Base-by-base conservation (phyloP, 768 basidiomycete species). In the Mrakia gelida region DNA sequence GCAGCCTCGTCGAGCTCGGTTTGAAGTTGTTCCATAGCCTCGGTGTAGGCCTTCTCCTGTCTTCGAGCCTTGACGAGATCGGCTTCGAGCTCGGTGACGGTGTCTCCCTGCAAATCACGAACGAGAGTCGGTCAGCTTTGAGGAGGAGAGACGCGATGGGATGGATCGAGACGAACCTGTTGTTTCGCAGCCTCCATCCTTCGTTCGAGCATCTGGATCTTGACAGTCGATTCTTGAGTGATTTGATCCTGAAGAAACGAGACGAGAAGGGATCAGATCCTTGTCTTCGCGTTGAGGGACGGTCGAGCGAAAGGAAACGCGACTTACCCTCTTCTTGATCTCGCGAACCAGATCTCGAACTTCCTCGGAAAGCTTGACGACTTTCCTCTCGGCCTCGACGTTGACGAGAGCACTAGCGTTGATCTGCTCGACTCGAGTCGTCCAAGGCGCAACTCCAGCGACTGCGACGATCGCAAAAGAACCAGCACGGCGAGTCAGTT, bases 151-250 rank as follows among this genome's bases (percentile, higher is more conserved):
- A 38, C 54, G 59, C 16, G 26, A n/a, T 28, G 49, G 5, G 26
- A 45, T 8, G 1, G 61, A 54, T 3, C 49, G 8, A 3, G n/a
- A 34, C 82, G 54, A 62, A 84, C 84, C 81, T 96, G 93, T 83
- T 92, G 93, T 88, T 94, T 95, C 79, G 90, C 91, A 2, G 90
- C 88, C 83, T 98, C 95, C 87, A 95, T 90, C 45, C 94, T 89
- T 67, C 95, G 90, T 83, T 97, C 95, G 89, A 98, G 92, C 21
- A 95, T 88, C 83, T 98, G 94, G 76, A 98, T 94, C 87, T 95
- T 98, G 75, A 98, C 95, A 3, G 87, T 86, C 7, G 90, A 87
- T 82, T 98, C 97, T 84, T 98, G 94, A 52, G 94, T 90, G 34
- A 85, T 88, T 86, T 97, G 94, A 80, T 98, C 97, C 85, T 93